Evolutionary conservation across 306 rosid genomes (phyloP), one percentile per base, ranked within the genome.

Genomic region (Datisca glomerata): DNA sequence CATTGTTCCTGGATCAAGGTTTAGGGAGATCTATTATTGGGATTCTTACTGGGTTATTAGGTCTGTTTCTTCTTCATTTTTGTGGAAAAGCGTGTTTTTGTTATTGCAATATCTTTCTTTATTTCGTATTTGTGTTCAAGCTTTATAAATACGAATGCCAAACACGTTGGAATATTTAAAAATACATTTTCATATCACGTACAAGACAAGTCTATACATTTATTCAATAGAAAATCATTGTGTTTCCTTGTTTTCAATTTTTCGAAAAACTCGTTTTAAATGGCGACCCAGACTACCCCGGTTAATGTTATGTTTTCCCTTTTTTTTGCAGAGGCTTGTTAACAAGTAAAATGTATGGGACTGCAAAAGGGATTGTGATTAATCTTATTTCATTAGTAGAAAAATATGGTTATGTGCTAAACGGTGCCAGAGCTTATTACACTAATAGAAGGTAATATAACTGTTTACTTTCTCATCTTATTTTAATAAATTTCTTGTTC

Each of bases 11-110:
- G 98, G 98, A 3, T 80, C 95, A 0, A 57, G 93, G 16, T 89
- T 89, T 46, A 72, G 75, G 12, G 98, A 89, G 72, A 70, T 78
- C 41, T 89, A 89, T 56, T 89, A 89, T 22, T 89, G 98, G 98
- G 93, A 89, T 68, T 80, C 98, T 10, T 89, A 84, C 44, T 89
- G 98, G 98, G 73, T 77, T 0, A 80, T 84, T 25, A 74, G 95
- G 98, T 79, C 43, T 27, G 41, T 52, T 57, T 18, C 10, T 25
- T 14, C 9, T 12, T 20, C 11, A 1, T 2, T 8, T 34, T 14
- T 21, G n/a, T n/a, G n/a, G n/a, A n/a, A n/a, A n/a, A n/a, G n/a
- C n/a, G n/a, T n/a, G 5, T 28, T 55, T 40, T 15, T 23, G 6
- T 21, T 55, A 22, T 57, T 12, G 11, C 12, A 19, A 18, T 4